phyloP scores from a whole-genome alignment of 768 basidiomycete genomes.

The Pulveroboletus ravenelii region DNA sequence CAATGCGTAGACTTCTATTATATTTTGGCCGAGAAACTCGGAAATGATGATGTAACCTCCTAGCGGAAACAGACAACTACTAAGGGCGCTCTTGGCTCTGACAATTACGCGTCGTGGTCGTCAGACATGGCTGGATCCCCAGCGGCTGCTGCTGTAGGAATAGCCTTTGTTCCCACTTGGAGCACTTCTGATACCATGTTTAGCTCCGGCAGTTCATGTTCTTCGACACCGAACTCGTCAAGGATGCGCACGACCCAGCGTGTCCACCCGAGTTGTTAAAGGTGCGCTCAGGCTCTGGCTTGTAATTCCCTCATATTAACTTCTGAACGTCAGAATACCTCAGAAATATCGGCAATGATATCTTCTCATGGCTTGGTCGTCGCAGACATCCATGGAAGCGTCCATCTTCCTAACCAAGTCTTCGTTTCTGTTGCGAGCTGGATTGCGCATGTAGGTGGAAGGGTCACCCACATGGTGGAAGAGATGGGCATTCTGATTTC shows the following conservation, averaged over 20 bases:
- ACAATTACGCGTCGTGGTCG: background rate
- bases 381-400: slow-evolving; percentile 81
- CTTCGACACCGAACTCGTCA: slow-evolving; percentile 76
- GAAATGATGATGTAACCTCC: too few relatives aligned
- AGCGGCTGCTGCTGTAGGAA: slow-evolving; percentile 18
- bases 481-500: slow-evolving; percentile 76
- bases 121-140: slow-evolving; percentile 12
- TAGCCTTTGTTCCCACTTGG: background rate
- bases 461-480: slow-evolving; percentile 86
- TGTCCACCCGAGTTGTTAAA: slow-evolving; percentile 76
- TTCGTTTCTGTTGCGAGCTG: slow-evolving; percentile 71
- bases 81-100: too few relatives aligned
- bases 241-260: slow-evolving; percentile 72
- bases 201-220: slow-evolving; percentile 90
- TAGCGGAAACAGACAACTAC: too few relatives aligned
- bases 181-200: slow-evolving; percentile 5
- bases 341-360: slow-evolving; percentile 69
- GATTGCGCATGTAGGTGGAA: slow-evolving; percentile 73
- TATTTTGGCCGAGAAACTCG: too few relatives aligned
- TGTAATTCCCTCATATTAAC: slow-evolving; percentile 1
- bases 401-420: slow-evolving; percentile 70
- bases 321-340: slow-evolving; percentile 40
- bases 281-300: slow-evolving; percentile 33
- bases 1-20: too few relatives aligned
- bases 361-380: slow-evolving; percentile 63